Conservation (phyloP, 2,329 filamentous ascomycete species). For the Xylariales sp. region DNA sequence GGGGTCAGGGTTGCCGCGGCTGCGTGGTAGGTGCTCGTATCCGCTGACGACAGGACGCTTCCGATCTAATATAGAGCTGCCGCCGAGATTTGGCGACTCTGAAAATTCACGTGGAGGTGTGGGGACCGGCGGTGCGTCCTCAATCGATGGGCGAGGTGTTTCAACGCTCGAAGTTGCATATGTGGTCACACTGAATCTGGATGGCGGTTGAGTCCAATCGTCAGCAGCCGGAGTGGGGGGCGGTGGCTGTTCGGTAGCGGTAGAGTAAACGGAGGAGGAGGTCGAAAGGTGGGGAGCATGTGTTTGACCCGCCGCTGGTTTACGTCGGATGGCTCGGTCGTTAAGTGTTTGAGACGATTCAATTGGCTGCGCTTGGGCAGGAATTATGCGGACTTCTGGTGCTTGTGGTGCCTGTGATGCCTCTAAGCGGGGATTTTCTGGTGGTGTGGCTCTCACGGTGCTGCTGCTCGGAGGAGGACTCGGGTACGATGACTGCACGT, state of each 20-base stretch:
- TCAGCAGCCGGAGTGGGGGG: conserved; percentile 17
- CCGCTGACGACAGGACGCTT: conserved; percentile 28
- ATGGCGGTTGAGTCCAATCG: conserved; percentile 48
- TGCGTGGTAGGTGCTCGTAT: conserved; percentile 15
- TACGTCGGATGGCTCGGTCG: conserved; percentile 39
- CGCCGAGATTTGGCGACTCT: conserved; percentile 11
- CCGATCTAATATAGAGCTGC: conserved; percentile 33
- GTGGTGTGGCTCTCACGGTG: no score
- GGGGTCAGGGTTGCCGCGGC: conserved; percentile 14
- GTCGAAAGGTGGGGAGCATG: conserved; percentile 26
- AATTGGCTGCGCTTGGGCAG: no score
- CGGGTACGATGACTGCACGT: conserved; percentile 25
- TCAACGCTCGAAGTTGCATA: conserved; percentile 48
- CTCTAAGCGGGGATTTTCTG: no score
- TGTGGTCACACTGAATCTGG: conserved; percentile 61
- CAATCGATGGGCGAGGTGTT: conserved; percentile 32
- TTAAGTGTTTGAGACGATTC: no score
- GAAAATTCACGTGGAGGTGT: conserved; percentile 29
- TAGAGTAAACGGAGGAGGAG: conserved; percentile 31
- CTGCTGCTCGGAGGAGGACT: no score
- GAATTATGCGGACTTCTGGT: conserved; percentile 6
- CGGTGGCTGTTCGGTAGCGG: conserved; percentile 20
- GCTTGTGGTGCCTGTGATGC: no score
- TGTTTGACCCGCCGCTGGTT: conserved; percentile 26
- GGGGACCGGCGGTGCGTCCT: conserved; percentile 31